Evolutionary conservation across 495 filamentous ascomycete genomes (phyloP).

Genomic region (Penicillium malachiteum): DNA sequence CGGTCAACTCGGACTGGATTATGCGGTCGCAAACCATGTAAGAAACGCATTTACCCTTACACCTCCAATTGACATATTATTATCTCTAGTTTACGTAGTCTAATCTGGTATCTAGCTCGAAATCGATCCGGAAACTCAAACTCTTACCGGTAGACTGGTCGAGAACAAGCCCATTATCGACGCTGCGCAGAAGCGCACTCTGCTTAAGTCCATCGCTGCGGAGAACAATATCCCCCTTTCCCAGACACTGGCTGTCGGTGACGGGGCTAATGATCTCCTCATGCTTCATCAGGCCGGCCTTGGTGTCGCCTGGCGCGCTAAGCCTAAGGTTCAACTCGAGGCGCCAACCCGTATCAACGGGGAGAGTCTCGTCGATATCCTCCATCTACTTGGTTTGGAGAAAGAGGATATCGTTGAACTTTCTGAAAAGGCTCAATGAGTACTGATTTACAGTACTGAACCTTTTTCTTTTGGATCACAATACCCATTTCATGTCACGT

Average conservation of each 20-base stretch:
- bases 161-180: slow-evolving; percentile 73
- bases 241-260: slow-evolving; percentile 85
- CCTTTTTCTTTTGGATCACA: background rate
- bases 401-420: slow-evolving; percentile 62
- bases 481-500: slow-evolving; percentile 2
- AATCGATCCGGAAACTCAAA: slow-evolving; percentile 56
- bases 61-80: background rate
- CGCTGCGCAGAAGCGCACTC: slow-evolving; percentile 71
- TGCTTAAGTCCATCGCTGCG: slow-evolving; percentile 73
- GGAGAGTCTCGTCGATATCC: slow-evolving; percentile 72
- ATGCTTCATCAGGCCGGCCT: slow-evolving; percentile 90
- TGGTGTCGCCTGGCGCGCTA: slow-evolving; percentile 92
- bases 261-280: slow-evolving; percentile 90
- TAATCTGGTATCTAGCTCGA: background rate
- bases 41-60: slow-evolving; percentile 7
- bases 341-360: slow-evolving; percentile 82
- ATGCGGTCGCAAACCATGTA: slow-evolving; percentile 82
- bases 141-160: slow-evolving; percentile 78
- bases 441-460: slow-evolving; percentile 5
- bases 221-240: slow-evolving; percentile 67
- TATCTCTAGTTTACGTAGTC: background rate
- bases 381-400: slow-evolving; percentile 79
- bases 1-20: slow-evolving; percentile 74
- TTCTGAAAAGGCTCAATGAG: slow-evolving; percentile 12
- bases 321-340: slow-evolving; percentile 84